Conservation (phyloP, 495 filamentous ascomycete genomes). For the Platismatia glauca region DNA sequence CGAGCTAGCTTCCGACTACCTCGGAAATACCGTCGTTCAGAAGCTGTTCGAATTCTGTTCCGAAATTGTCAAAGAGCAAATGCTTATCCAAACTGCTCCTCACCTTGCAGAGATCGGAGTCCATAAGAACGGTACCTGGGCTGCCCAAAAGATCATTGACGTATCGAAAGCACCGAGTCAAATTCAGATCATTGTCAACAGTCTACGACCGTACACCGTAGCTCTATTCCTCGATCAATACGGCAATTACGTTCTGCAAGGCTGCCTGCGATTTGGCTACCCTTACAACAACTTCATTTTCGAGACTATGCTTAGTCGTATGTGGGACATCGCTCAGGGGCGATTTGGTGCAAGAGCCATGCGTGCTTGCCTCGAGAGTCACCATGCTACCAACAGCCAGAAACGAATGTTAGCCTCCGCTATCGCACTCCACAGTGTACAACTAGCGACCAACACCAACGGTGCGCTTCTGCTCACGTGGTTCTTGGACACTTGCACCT, state of each 20-base stretch:
- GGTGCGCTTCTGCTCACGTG: slow-evolving; percentile 90
- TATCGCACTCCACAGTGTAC: slow-evolving; percentile 91
- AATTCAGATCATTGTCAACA: slow-evolving; percentile 74
- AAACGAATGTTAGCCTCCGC: slow-evolving; percentile 90
- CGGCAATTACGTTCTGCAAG: slow-evolving; percentile 96
- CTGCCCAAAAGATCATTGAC: slow-evolving; percentile 98
- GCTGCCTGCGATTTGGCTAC: slow-evolving; percentile 79
- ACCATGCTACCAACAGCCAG: slow-evolving; percentile 89
- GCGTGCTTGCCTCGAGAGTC: slow-evolving; percentile 94
- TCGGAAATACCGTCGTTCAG: slow-evolving; percentile 98
- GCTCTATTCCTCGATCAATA: slow-evolving; percentile 94
- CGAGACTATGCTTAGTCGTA: slow-evolving; percentile 87
- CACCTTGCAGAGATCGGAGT: slow-evolving; percentile 94
- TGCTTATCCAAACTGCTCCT: slow-evolving; percentile 79
- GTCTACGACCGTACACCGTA: slow-evolving; percentile 74
- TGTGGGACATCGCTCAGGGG: slow-evolving; percentile 92
- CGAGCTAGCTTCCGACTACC: slow-evolving; percentile 86
- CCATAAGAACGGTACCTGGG: slow-evolving; percentile 99
- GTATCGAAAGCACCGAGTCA: slow-evolving; percentile 77
- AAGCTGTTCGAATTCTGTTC: slow-evolving; percentile 96
- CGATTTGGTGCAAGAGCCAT: slow-evolving; percentile 92
- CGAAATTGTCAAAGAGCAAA: slow-evolving; percentile 78
- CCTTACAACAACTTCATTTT: slow-evolving; percentile 96
- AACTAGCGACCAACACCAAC: slow-evolving; percentile 93
- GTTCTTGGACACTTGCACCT: slow-evolving; percentile 97